Conservation (phyloP, 495 filamentous ascomycete species). For the Halenospora varia region DNA sequence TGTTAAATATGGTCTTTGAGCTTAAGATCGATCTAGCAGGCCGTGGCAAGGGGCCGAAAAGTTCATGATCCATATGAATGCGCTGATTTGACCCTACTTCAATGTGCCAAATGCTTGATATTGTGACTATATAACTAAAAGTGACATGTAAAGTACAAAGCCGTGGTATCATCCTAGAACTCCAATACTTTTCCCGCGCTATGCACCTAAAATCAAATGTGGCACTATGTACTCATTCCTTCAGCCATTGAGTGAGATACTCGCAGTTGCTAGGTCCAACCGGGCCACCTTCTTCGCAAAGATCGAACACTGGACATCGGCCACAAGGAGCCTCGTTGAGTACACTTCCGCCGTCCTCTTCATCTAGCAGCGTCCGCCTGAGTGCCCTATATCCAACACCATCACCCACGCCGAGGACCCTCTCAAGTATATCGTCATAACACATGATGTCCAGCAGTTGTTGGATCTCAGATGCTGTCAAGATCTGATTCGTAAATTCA, state of each 20-base stretch:
- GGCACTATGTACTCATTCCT: slow-evolving; percentile 9
- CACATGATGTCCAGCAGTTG: slow-evolving; percentile 80
- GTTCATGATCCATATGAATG: slow-evolving; percentile 18
- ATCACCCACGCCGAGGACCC: slow-evolving; percentile 44
- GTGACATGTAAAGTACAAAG: background rate
- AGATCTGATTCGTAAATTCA: slow-evolving; percentile 58
- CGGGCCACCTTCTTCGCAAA: slow-evolving; percentile 83
- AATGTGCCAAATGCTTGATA: no score
- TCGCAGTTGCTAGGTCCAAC: slow-evolving; percentile 87
- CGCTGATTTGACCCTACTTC: slow-evolving; percentile 6
- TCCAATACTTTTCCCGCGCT: slow-evolving; percentile 15
- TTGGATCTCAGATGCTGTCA: slow-evolving; percentile 68
- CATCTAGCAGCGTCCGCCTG: slow-evolving; percentile 33
- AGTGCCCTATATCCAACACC: slow-evolving; percentile 47
- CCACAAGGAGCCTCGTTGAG: slow-evolving; percentile 90
- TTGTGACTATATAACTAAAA: no score
- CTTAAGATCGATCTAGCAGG: background rate
- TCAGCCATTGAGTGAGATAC: slow-evolving; percentile 84
- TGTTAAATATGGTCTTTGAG: slow-evolving; percentile 8
- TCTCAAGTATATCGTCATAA: slow-evolving; percentile 75
- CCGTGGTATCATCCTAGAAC: slow-evolving; percentile 25
- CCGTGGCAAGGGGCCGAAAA: slow-evolving; percentile 16
- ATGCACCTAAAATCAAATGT: slow-evolving; percentile 13
- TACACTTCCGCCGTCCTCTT: slow-evolving; percentile 27
- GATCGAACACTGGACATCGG: slow-evolving; percentile 85